These are phyloP conservation scores for Passiflora organensis DNA, from an alignment of 345 rosid species.

Conservation along the genomic window DNA sequence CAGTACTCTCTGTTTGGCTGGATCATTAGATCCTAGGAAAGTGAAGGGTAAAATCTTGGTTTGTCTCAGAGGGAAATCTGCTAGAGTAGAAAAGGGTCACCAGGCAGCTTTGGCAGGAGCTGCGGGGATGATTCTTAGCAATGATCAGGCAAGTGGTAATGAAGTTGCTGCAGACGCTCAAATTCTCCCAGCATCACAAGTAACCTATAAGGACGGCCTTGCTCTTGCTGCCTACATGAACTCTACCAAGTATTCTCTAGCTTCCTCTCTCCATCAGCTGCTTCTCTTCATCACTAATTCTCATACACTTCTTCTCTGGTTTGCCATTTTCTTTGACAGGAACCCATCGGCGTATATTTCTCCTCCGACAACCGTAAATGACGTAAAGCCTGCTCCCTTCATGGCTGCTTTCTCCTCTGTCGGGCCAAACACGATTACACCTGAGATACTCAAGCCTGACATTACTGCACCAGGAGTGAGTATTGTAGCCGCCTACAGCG, in stretches of 20 bases:
- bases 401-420: not conserved
- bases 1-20: not conserved
- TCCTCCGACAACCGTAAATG: not conserved
- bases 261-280: not conserved
- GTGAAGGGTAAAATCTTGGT: conserved; percentile 9
- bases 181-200: not conserved
- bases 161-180: not conserved
- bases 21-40: conserved; percentile 2
- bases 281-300: not conserved
- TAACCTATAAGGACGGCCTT: not conserved
- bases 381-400: not conserved
- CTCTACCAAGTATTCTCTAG: not conserved
- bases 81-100: not conserved
- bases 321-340: not conserved
- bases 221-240: not conserved
- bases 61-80: not conserved
- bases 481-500: not conserved
- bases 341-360: not conserved
- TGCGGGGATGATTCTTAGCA: not conserved
- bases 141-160: not conserved
- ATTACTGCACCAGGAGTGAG: not conserved
- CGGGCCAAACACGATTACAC: not conserved
- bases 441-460: not conserved
- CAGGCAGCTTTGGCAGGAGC: not conserved
- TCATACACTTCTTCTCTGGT: not conserved